Conservation (phyloP, 2,329 filamentous ascomycete species). For the Nigrograna mackinnonii region DNA sequence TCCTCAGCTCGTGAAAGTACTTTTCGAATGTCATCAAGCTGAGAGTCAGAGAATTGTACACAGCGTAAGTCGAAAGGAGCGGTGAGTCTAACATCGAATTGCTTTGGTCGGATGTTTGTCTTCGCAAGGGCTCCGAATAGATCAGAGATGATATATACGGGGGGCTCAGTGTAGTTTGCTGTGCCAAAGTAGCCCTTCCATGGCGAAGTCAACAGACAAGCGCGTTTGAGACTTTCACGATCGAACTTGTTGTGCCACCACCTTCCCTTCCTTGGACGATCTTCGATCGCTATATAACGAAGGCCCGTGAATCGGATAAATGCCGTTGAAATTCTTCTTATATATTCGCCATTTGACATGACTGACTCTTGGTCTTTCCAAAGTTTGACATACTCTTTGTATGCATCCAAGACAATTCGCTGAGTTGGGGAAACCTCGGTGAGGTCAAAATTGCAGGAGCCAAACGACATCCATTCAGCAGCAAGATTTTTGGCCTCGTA, state of each 20-base stretch:
- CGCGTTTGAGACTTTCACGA: not conserved
- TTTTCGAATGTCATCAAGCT: constrained; percentile 1
- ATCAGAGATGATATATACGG: not conserved
- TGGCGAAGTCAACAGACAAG: not conserved
- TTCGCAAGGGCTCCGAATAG: constrained; percentile 6
- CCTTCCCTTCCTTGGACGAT: not conserved
- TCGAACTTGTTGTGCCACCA: not conserved
- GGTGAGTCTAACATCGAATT: constrained; percentile 3
- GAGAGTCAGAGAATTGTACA: not conserved
- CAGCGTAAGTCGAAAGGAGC: constrained; percentile 3
- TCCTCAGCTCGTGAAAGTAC: not conserved
- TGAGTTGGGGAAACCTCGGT: not conserved
- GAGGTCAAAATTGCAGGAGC: not conserved
- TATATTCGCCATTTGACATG: not conserved
- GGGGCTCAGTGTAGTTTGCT: constrained; percentile 1
- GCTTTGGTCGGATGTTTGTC: not conserved
- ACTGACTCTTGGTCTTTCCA: not conserved
- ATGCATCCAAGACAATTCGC: not conserved
- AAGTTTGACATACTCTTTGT: not conserved
- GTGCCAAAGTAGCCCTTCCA: constrained; percentile 7
- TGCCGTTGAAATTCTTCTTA: not conserved
- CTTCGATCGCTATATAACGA: not conserved
- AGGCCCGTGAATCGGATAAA: not conserved
- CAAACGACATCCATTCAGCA: not conserved
- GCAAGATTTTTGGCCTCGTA: not conserved